Evolutionary conservation across 2,329 filamentous ascomycete genomes (phyloP).

Genomic region (Mycosphaerella sp.): DNA sequence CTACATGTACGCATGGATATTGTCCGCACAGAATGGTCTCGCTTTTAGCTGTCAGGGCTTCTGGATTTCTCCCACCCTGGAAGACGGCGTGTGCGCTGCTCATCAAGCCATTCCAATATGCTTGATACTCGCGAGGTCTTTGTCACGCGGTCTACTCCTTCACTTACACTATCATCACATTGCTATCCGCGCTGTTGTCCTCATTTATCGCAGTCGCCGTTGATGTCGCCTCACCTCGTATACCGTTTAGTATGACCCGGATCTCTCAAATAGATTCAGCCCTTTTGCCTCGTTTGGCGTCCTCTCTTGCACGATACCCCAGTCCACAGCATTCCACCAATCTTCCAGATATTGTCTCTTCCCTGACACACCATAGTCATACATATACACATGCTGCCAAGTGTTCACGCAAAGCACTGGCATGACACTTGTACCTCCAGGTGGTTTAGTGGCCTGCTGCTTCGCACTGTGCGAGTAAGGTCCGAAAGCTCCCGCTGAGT

Average conservation of each 20-base stretch:
- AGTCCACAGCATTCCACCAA: constrained; percentile 89
- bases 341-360: constrained; percentile 69
- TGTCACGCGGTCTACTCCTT: too few relatives aligned
- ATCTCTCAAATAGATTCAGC: constrained; percentile 7
- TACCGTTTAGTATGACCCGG: not conserved
- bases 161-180: too few relatives aligned
- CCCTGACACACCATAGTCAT: constrained; percentile 69
- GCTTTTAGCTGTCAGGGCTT: too few relatives aligned
- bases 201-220: too few relatives aligned
- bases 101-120: too few relatives aligned
- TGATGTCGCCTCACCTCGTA: not conserved
- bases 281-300: constrained; percentile 15
- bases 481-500: constrained; percentile 40
- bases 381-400: constrained; percentile 91
- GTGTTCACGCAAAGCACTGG: constrained; percentile 89
- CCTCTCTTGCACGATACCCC: constrained; percentile 57
- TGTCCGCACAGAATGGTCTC: too few relatives aligned
- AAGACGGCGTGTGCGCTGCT: too few relatives aligned
- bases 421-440: constrained; percentile 61
- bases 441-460: constrained; percentile 44
- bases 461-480: constrained; percentile 24
- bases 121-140: too few relatives aligned
- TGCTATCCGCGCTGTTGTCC: too few relatives aligned
- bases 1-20: too few relatives aligned
- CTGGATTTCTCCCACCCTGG: too few relatives aligned